These are phyloP conservation scores for Lipomyces yamanashiensis DNA, from an alignment of 805 yeast genomes.

Conservation along the genomic window DNA sequence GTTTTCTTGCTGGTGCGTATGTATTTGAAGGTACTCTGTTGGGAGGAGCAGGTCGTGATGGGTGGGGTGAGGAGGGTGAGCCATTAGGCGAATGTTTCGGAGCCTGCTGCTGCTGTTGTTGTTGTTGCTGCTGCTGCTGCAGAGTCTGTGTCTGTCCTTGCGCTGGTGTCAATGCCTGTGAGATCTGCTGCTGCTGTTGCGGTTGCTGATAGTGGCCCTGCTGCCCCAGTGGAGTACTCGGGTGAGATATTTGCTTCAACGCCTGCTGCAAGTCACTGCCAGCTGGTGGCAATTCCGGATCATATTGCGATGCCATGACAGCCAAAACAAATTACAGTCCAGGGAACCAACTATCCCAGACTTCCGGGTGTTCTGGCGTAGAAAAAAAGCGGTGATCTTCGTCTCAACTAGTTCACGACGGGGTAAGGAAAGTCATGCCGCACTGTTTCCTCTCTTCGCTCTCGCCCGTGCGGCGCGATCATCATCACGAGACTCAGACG, in stretches of 20 bases:
- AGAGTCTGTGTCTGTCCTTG: neutral
- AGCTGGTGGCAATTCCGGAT: neutral
- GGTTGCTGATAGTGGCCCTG: neutral
- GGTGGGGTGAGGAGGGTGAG: constrained; percentile 6
- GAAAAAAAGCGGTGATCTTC: too few species aligned
- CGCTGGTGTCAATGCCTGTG: neutral
- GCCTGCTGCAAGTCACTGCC: constrained; percentile 3
- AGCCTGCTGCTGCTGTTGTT: neutral
- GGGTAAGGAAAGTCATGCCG: too few species aligned
- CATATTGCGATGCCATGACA: constrained; percentile 1
- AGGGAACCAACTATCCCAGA: too few species aligned
- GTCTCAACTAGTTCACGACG: too few species aligned
- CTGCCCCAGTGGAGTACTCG: neutral
- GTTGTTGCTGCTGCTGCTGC: neutral
- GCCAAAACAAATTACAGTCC: neutral
- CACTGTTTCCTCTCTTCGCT: too few species aligned
- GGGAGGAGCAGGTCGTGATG: constrained; percentile 7
- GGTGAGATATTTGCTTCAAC: neutral
- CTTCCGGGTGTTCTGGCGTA: too few species aligned
- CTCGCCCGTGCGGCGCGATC: too few species aligned
- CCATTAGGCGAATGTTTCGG: neutral
- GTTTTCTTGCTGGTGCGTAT: constrained; percentile 40
- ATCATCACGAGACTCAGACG: too few species aligned
- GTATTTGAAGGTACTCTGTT: constrained; percentile 39
- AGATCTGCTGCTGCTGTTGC: neutral